These are phyloP conservation scores for Picea glauca DNA, from an alignment of 75 land plant genomes.

Conservation along the genomic window DNA sequence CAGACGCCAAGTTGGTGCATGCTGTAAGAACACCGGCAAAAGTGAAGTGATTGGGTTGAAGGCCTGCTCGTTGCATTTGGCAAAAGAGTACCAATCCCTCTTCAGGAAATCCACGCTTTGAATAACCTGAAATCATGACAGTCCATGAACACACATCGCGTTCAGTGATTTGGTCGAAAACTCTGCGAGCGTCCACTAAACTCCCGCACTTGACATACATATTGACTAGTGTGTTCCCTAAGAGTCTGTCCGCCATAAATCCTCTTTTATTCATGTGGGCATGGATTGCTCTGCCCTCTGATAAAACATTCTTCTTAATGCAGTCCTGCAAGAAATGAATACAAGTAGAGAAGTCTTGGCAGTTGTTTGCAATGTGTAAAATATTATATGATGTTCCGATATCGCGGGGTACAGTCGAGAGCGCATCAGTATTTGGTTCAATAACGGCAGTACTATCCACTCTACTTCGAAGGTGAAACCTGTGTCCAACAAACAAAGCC, in stretches of 20 bases:
- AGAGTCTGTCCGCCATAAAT: not conserved
- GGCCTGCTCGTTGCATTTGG: constrained; percentile 27
- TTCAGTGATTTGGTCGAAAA: not conserved
- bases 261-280: not conserved
- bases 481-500: no score
- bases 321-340: no score
- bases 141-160: constrained; percentile 38
- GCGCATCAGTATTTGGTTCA: no score
- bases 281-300: no score
- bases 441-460: no score
- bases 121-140: constrained; percentile 26
- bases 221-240: not conserved
- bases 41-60: constrained; percentile 37
- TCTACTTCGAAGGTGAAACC: no score
- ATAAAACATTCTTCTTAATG: no score
- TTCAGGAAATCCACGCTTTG: constrained; percentile 21
- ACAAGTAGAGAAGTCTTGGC: no score
- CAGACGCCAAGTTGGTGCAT: constrained; percentile 21
- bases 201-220: not conserved
- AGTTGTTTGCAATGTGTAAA: no score
- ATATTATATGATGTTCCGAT: no score
- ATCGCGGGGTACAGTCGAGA: no score
- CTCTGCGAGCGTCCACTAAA: not conserved
- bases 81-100: constrained; percentile 23
- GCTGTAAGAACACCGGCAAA: constrained; percentile 35